A percentile compares a stretch with the other conserved stretches of the same genome.
Conservation (phyloP, 2,329 filamentous ascomycete genomes). For the Xylariales sp. region DNA sequence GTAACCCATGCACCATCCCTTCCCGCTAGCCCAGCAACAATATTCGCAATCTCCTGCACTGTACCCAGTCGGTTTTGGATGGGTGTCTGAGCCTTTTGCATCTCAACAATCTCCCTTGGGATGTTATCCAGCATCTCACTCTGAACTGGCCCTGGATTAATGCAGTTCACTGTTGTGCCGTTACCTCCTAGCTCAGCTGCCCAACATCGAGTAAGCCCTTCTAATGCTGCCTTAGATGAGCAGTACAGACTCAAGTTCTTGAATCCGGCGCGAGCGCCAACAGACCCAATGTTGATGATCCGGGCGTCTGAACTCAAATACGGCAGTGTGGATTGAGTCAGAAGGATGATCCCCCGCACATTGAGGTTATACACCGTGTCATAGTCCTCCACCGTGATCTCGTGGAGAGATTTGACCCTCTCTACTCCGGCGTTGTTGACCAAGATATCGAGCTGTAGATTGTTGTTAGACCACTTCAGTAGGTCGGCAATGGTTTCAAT, state of each 20-base stretch:
- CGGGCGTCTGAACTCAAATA: conserved; percentile 40
- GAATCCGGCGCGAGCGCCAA: conserved; percentile 45
- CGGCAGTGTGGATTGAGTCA: conserved; percentile 49
- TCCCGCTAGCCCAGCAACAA: conserved; percentile 51
- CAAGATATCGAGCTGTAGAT: conserved; percentile 24
- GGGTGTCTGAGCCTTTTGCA: conserved; percentile 45
- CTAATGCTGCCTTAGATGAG: conserved; percentile 55
- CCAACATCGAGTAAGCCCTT: conserved; percentile 55
- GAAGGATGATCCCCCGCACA: conserved; percentile 47
- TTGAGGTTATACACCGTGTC: conserved; percentile 53
- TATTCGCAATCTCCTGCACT: conserved; percentile 48
- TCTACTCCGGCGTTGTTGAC: conserved; percentile 35
- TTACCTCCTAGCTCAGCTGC: conserved; percentile 52
- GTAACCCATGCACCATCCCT: conserved; percentile 44
- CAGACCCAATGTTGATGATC: conserved; percentile 56
- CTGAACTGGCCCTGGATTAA: conserved; percentile 55
- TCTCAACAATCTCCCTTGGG: conserved; percentile 40
- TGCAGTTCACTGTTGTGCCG: conserved; percentile 57
- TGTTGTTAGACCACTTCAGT: conserved; percentile 16
- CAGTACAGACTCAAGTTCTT: conserved; percentile 44
- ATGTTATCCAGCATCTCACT: conserved; percentile 54
- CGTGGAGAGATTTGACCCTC: conserved; percentile 28
- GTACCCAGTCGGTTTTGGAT: conserved; percentile 47
- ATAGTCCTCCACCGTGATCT: conserved; percentile 45
- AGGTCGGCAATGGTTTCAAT: conserved; percentile 14